Evolutionary conservation across 2,329 filamentous ascomycete species (phyloP), one percentile per base, ranked within the genome.

Genomic region (Penicillium sp.): DNA sequence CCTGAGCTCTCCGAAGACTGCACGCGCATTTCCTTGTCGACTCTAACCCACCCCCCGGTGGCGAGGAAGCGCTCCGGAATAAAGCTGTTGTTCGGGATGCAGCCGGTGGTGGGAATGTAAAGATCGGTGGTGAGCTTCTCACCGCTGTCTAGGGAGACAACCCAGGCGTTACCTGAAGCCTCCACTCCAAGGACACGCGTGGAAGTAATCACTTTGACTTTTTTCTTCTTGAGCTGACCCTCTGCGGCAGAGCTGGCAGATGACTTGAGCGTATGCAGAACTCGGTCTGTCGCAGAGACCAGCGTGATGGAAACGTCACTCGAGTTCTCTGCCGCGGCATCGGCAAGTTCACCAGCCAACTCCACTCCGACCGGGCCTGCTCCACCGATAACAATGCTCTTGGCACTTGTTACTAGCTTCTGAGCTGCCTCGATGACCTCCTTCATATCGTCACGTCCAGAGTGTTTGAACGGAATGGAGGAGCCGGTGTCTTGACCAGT

Each of bases 21-120:
- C 12, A 70, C 69, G 2, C 65, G 67, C 33, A 71, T 57, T 37
- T 72, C 54, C 6, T 58, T 60, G 61, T 84, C 77, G 6, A 77
- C 80, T 25, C 71, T 70, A 43, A 86, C 77, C 67, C 79, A 81
- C 14, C 79, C 79, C n/a, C 66, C 57, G 0, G 70, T 67, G 55
- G 77, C 71, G 3, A 85, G 73, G 40, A 82, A 75, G 6, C 72
- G 64, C 4, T 64, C 49, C 0, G 82, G 81, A 1, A 86, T 69
- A 66, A 78, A 85, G 8, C 70, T 72, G 20, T 77, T 81, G 67
- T 83, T 85, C 0, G 82, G 82, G 7, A 69, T 64, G 12, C 78
- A 78, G 26, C 83, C 83, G 14, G 76, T 76, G 0, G 80, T 80
- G 3, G 78, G 75, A 53, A 85, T 78, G 64, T 81, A 84, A 23